These are phyloP conservation scores for Penicillium diatomitis DNA, from an alignment of 495 filamentous ascomycete species.

Conservation along the genomic window DNA sequence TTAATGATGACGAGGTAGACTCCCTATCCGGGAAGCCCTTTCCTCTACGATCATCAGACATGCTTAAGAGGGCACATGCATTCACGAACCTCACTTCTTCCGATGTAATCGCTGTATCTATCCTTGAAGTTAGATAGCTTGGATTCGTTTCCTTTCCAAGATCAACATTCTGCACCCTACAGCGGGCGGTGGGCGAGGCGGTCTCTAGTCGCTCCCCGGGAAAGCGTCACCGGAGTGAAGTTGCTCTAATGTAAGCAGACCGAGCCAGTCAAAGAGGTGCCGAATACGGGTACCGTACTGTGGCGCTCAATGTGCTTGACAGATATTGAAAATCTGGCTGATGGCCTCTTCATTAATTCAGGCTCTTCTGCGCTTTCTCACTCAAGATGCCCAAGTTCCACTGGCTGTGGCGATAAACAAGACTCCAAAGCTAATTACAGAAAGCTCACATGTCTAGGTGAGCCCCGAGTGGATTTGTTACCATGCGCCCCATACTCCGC, in stretches of 20 bases:
- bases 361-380: conserved; percentile 66
- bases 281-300: too few species aligned
- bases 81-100: background rate
- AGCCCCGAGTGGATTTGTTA: background rate
- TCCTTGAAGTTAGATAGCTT: too few species aligned
- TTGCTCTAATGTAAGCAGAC: too few species aligned
- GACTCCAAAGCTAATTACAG: conserved; percentile 51
- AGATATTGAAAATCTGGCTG: background rate
- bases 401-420: conserved; percentile 62
- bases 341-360: conserved; percentile 44
- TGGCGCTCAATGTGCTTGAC: too few species aligned
- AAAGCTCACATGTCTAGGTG: conserved; percentile 54
- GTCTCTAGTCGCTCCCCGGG: background rate
- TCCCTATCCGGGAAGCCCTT: conserved; percentile 76
- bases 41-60: conserved; percentile 37
- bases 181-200: conserved; percentile 1
- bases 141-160: background rate
- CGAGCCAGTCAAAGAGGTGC: too few species aligned
- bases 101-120: too few species aligned
- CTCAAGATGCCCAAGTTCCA: conserved; percentile 61
- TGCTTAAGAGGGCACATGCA: conserved; percentile 14
- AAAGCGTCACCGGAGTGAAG: too few species aligned
- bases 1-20: conserved; percentile 70
- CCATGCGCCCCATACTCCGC: background rate
- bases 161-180: background rate